These are phyloP conservation scores for Prunus fruticosa DNA, from an alignment of 306 rosid genomes.

Conservation along the genomic window DNA sequence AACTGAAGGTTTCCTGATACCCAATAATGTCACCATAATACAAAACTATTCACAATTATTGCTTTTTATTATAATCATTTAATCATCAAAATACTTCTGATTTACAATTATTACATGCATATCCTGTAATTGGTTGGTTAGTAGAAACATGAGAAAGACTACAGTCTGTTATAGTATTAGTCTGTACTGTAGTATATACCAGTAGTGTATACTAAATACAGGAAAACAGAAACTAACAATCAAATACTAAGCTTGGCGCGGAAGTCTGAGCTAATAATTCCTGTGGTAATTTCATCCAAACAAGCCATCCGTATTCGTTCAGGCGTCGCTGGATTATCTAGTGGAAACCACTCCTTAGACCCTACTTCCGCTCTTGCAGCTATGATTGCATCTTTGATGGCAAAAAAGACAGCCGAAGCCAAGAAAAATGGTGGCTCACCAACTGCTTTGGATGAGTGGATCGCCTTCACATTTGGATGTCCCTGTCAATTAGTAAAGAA, in stretches of 20 bases:
- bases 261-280: slow-evolving; percentile 45
- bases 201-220: background rate
- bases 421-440: slow-evolving; percentile 98
- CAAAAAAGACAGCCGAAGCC: slow-evolving; percentile 76
- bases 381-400: slow-evolving; percentile 77
- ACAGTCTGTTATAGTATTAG: background rate
- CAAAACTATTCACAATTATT: background rate
- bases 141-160: background rate
- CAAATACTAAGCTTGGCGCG: slow-evolving; percentile 77
- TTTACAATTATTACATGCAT: background rate
- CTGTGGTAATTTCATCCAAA: slow-evolving; percentile 57
- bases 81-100: background rate
- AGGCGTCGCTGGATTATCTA: slow-evolving; percentile 91
- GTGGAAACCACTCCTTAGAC: slow-evolving; percentile 75
- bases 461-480: slow-evolving; percentile 87
- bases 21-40: background rate
- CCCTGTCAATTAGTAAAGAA: slow-evolving; percentile 48
- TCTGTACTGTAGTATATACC: background rate
- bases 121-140: background rate
- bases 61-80: background rate
- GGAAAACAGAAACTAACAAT: background rate
- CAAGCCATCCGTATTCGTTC: slow-evolving; percentile 96
- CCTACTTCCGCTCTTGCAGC: slow-evolving; percentile 78
- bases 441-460: slow-evolving; percentile 95
- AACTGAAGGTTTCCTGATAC: background rate